Percentiles rank a stretch among this genome's conserved stretches.
These are phyloP conservation scores for Boletus semigastroideus DNA, from an alignment of 1,284 basidiomycete genomes.

Conservation along the genomic window DNA sequence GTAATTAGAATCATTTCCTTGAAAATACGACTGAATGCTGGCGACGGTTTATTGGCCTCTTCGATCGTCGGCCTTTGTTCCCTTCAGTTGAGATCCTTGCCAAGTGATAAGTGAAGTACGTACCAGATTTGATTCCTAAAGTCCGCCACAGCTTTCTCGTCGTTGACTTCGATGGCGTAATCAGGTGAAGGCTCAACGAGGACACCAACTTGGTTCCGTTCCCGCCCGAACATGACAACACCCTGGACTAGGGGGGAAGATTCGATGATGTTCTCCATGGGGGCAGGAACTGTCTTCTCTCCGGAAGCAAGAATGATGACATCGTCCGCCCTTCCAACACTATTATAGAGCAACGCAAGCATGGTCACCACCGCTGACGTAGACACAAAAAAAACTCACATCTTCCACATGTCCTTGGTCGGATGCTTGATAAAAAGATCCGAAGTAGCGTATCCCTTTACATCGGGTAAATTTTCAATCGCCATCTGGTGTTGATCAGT, in stretches of 20 bases:
- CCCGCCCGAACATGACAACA: slow-evolving; percentile 42
- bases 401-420: slow-evolving; percentile 28
- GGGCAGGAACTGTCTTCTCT: slow-evolving; percentile 34
- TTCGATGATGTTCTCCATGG: slow-evolving; percentile 29
- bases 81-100: background rate
- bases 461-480: slow-evolving; percentile 32
- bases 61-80: slow-evolving; percentile 23
- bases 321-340: slow-evolving; percentile 29
- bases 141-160: slow-evolving; percentile 28
- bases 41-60: slow-evolving; percentile 28
- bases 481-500: slow-evolving; percentile 11
- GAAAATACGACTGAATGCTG: slow-evolving; percentile 31
- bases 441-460: slow-evolving; percentile 29
- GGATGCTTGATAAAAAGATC: slow-evolving; percentile 34
- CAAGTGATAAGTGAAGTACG: slow-evolving; percentile 4
- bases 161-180: slow-evolving; percentile 28
- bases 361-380: background rate
- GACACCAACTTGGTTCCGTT: slow-evolving; percentile 39
- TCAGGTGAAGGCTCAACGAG: slow-evolving; percentile 37
- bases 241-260: slow-evolving; percentile 28
- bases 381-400: slow-evolving; percentile 13
- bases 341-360: background rate
- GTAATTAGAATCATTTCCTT: slow-evolving; percentile 32
- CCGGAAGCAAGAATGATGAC: slow-evolving; percentile 31
- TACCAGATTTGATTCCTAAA: slow-evolving; percentile 40